A percentile compares a stretch with the other conserved stretches of the same genome.
Conservation (phyloP, 1,284 basidiomycete genomes). For the Apiotrichum sp. region DNA sequence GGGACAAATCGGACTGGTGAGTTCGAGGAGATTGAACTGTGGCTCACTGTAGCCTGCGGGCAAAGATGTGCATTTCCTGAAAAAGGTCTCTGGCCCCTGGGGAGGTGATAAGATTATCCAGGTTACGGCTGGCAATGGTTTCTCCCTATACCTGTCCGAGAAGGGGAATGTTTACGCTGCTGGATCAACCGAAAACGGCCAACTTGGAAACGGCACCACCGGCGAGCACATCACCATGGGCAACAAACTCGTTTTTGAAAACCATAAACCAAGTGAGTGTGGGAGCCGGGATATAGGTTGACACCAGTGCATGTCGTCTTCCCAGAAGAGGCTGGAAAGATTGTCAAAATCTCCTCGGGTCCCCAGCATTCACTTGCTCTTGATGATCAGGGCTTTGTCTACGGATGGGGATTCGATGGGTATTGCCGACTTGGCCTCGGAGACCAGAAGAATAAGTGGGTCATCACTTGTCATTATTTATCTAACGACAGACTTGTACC, state of each 20-base stretch:
- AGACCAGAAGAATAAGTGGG: constrained; percentile 62
- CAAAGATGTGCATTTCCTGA: constrained; percentile 22
- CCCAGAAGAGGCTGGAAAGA: constrained; percentile 61
- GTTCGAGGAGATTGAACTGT: constrained; percentile 2
- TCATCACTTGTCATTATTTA: background rate
- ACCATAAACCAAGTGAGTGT: constrained; percentile 61
- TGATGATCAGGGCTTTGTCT: constrained; percentile 70
- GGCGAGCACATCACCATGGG: constrained; percentile 72
- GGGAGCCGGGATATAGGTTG: background rate
- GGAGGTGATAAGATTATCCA: constrained; percentile 33
- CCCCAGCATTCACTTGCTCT: constrained; percentile 79
- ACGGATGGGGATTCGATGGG: constrained; percentile 60
- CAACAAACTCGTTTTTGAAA: constrained; percentile 73
- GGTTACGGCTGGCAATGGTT: constrained; percentile 69
- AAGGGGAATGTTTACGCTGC: constrained; percentile 81
- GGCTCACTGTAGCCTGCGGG: constrained; percentile 15
- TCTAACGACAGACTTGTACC: constrained; percentile 53
- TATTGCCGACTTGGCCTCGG: constrained; percentile 54
- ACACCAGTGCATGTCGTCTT: constrained; percentile 61
- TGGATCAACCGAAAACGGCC: constrained; percentile 87
- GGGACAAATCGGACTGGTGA: constrained; percentile 57
- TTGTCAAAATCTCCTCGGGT: constrained; percentile 74
- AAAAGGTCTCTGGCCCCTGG: constrained; percentile 37
- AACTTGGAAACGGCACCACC: constrained; percentile 74
- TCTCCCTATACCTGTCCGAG: constrained; percentile 73